These are phyloP conservation scores for Diaporthe amygdali DNA, from an alignment of 2,329 filamentous ascomycete species.

Conservation along the genomic window DNA sequence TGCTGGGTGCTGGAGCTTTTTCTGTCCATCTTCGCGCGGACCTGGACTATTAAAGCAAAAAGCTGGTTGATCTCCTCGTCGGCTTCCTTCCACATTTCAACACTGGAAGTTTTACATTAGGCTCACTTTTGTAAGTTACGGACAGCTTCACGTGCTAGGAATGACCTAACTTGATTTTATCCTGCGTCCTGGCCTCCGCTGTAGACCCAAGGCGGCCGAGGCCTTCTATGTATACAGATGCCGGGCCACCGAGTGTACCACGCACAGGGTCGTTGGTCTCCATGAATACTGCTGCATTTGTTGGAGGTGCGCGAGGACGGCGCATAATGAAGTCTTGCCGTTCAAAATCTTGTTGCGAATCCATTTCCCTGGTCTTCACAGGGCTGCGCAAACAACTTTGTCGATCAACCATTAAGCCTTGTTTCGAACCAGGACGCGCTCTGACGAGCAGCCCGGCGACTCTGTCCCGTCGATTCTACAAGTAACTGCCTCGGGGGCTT, in stretches of 20 bases:
- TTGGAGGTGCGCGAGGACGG: background rate
- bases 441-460: background rate
- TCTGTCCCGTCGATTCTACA: background rate
- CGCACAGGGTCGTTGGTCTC: background rate
- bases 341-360: background rate
- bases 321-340: background rate
- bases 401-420: background rate
- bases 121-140: background rate
- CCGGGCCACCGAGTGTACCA: background rate
- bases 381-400: background rate
- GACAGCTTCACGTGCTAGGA: too few species aligned
- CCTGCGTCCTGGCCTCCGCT: background rate
- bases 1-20: background rate
- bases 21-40: background rate
- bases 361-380: background rate
- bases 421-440: background rate
- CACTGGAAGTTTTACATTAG: background rate
- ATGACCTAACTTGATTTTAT: background rate
- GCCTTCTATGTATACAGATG: background rate
- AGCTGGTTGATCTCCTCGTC: background rate
- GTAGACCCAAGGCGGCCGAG: conserved; percentile 8
- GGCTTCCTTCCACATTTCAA: background rate
- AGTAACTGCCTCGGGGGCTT: background rate
- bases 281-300: conserved; percentile 1
- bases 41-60: background rate